Evolutionary conservation across 116 monocot species (phyloP).

Genomic region (Posidonia oceanica): DNA sequence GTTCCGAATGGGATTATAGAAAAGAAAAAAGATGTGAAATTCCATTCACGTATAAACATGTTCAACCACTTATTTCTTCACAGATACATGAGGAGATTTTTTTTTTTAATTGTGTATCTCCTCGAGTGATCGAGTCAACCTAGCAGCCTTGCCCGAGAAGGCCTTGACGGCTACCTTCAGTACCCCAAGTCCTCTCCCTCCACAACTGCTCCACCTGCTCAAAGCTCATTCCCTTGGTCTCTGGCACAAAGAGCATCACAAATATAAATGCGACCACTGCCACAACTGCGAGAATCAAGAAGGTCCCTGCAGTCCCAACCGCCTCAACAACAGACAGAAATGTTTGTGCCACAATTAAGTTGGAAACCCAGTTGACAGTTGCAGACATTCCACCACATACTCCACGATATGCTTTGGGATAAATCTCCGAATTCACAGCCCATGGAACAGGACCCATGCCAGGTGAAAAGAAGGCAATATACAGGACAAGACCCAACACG

Average conservation of each 20-base stretch:
- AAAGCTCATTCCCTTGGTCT: slow-evolving; percentile 82
- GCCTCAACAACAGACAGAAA: slow-evolving; percentile 46
- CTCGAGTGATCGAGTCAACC: neutral
- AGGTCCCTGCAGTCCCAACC: slow-evolving; percentile 56
- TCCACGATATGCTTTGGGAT: slow-evolving; percentile 68
- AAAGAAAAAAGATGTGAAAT: too few species aligned
- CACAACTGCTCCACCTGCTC: slow-evolving; percentile 71
- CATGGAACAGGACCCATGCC: slow-evolving; percentile 98
- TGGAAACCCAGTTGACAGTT: slow-evolving; percentile 80
- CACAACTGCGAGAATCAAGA: slow-evolving; percentile 49
- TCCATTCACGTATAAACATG: too few species aligned
- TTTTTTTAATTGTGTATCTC: too few species aligned
- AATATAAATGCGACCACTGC: slow-evolving; percentile 56
- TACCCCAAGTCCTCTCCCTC: slow-evolving; percentile 62
- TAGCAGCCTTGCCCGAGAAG: slow-evolving; percentile 20
- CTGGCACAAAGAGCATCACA: slow-evolving; percentile 50
- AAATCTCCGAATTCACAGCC: slow-evolving; percentile 91
- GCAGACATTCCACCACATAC: slow-evolving; percentile 84
- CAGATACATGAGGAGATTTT: too few species aligned
- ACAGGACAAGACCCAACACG: slow-evolving; percentile 53
- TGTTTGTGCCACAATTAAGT: slow-evolving; percentile 70
- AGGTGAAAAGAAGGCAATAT: slow-evolving; percentile 70
- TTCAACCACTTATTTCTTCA: too few species aligned
- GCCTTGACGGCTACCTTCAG: slow-evolving; percentile 17
- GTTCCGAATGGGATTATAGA: too few species aligned